phyloP scores from a whole-genome alignment of 257 asterid genomes.

The Nicotiana paniculata region DNA sequence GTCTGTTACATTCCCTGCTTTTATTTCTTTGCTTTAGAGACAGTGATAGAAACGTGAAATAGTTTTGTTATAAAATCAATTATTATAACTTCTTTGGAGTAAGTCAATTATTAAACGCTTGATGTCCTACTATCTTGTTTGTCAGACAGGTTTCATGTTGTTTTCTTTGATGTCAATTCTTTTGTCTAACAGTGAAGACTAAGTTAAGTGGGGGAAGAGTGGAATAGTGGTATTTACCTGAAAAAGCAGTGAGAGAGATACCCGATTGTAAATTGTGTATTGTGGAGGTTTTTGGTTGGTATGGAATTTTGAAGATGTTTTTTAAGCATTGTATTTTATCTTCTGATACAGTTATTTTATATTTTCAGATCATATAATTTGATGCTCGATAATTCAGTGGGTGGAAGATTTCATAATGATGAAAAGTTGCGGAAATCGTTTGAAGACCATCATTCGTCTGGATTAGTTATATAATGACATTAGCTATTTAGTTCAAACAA shows the following conservation, averaged over 20 bases:
- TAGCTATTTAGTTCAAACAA: no score
- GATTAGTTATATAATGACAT: no score
- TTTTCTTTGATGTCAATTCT: background rate
- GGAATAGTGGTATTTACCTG: background rate
- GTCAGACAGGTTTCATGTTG: background rate
- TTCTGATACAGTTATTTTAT: no score
- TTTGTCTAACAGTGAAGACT: background rate
- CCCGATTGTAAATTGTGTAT: background rate
- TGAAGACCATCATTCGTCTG: no score
- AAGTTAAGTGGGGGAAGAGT: background rate
- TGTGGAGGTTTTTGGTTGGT: background rate
- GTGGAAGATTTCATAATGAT: no score
- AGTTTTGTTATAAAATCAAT: background rate
- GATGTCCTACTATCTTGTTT: background rate
- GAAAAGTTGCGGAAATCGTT: no score
- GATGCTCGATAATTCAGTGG: no score
- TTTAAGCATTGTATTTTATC: no score
- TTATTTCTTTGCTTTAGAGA: background rate
- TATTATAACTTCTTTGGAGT: background rate
- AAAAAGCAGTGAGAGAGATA: background rate
- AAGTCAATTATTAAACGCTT: background rate
- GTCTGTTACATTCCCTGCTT: background rate
- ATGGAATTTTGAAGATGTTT: no score
- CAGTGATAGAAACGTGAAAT: background rate
- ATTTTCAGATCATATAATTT: no score